Evolutionary conservation across 2,329 filamentous ascomycete genomes (phyloP).

Genomic region (Calonectria crousiana): DNA sequence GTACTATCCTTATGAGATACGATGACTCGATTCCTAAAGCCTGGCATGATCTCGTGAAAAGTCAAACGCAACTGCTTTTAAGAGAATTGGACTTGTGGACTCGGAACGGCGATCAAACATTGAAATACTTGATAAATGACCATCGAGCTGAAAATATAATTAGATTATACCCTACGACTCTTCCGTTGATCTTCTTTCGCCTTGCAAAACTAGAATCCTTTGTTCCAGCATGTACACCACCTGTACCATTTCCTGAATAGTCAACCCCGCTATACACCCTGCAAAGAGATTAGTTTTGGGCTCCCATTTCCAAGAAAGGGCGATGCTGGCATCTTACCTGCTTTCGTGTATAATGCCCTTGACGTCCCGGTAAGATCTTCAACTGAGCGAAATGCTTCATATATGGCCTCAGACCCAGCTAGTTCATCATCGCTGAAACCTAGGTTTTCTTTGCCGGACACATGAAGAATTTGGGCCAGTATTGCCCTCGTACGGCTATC

Average conservation of each 20-base stretch:
- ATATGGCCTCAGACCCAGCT: conserved; percentile 27
- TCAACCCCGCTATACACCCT: conserved; percentile 50
- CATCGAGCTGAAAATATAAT: not conserved
- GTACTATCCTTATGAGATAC: not conserved
- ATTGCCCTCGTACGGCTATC: conserved; percentile 38
- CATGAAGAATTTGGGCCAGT: conserved; percentile 34
- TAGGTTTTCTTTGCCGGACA: conserved; percentile 21
- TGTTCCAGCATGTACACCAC: conserved; percentile 56
- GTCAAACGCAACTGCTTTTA: not conserved
- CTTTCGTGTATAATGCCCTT: conserved; percentile 48
- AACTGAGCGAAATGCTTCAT: conserved; percentile 48
- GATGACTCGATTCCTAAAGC: not conserved
- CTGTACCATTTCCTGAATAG: conserved; percentile 49
- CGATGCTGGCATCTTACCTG: conserved; percentile 41
- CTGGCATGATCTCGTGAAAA: not conserved
- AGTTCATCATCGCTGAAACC: conserved; percentile 7
- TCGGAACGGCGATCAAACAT: not conserved
- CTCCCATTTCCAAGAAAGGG: not conserved
- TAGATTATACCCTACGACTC: not conserved
- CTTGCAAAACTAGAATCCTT: conserved; percentile 51
- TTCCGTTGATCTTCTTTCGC: conserved; percentile 1
- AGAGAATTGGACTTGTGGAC: not conserved
- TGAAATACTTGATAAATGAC: not conserved
- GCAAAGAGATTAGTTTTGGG: conserved; percentile 24
- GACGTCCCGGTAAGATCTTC: conserved; percentile 49